Evolutionary conservation across 371 early-diverging fungal genomes (phyloP), one percentile per base, ranked within the genome.

Genomic region (Syncephalastrum monosporum): DNA sequence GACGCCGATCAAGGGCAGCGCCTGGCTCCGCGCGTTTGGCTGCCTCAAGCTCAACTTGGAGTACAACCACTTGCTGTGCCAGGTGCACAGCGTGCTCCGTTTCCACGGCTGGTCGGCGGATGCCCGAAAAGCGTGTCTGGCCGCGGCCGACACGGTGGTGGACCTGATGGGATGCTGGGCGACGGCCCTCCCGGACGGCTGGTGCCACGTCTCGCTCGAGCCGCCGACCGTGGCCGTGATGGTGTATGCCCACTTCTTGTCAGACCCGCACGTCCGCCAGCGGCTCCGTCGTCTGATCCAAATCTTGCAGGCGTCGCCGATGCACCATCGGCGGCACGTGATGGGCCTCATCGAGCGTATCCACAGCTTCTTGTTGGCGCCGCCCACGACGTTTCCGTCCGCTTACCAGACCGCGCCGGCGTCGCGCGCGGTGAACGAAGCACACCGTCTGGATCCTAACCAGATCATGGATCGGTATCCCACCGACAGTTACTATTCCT

Each of bases 181-280:
- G 47, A 16, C 65, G 64, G 43, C 46, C 69, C 8, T 56, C 65
- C 23, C 72, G 66, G 23, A 52, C 50, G 4, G 42, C 14, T 77
- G 77, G 77, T 77, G 77, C 50, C 74, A 77, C 50, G 74, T 77
- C 46, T 69, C 77, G 3, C 42, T 77, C 5, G 77, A 77, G 24
- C 66, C 69, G 0, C 21, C 74, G 19, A 67, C 70, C 60, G 63
- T 72, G 63, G 63, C 68, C 6, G 53, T 60, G 2, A 57, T 59
- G 15, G 55, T 72, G 1, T 72, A 75, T 42, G 49, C 60, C 0
- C 60, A 58, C 21, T 56, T 67, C n/a, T 42, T 61, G n/a, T 27
- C 56, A 8, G 57, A 63, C 43, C 42, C 65, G 19, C 29, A 15
- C 13, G 42, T 33, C n/a, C 38, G 42, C 42, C 41, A 27, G 8